Base-by-base conservation (phyloP, 2,329 filamentous ascomycete species). In the Talaromyces verruculosus region DNA sequence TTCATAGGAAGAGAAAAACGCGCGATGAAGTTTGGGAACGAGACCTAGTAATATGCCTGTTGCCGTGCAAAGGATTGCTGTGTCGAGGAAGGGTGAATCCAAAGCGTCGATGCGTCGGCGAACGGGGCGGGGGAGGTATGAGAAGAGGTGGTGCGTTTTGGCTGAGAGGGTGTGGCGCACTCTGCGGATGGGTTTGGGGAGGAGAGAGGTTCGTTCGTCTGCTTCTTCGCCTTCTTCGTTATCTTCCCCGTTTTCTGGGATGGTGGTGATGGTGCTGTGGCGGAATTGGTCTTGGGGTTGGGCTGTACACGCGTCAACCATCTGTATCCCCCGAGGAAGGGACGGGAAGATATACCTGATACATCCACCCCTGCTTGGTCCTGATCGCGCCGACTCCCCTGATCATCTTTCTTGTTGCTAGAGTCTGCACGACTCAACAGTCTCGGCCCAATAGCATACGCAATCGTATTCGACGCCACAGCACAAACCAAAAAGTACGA, bases 401-500 rank as follows among this genome's bases (percentile, higher is more conserved):
- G 70, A 13, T 72, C 68, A 13, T 37, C 57, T 17, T 51, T 30
- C 6, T 17, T 51, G 5, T 30, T 28, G 37, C 30, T 53, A 7
- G 74, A 67, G 8, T 79, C 75, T 0, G 4, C 28, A 10, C 71
- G 75, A 68, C 85, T 84, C 57, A 90, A 81, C 45, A 90, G 77
- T 13, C 82, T 78, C 0, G 88, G 87, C 0, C 87, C 88, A 2
- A 90, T 77, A 0, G 85, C 85, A 72, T 90, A 90, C 0, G 87
- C 89, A 66, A 90, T 75, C 62, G 84, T 86, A 71, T 87, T 89
- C 49, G 83, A 84, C 10, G 90, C 80, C 64, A 88, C 89, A 3
- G 87, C 84, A 68, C 87, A 89, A 66, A 90, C 84, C 3, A 90
- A 76, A 71, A 90, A 89, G 73, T 89, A 90, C 15, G 85, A 85